Conservation (phyloP, 164 flowering plant species). For the Stephania japonica region DNA sequence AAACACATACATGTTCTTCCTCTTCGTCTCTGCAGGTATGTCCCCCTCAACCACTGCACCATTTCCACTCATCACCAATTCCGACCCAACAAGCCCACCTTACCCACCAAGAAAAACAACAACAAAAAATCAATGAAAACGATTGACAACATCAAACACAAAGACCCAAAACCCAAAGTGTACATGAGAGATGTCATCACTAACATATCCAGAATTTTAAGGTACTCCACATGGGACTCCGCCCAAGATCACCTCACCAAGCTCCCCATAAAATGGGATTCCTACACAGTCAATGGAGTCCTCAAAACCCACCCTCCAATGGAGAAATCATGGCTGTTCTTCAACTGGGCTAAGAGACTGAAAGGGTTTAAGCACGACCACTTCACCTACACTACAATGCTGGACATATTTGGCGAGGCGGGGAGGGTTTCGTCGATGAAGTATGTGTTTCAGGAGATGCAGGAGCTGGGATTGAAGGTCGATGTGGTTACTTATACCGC, state of each 20-base stretch:
- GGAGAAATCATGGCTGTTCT: slow-evolving; percentile 91
- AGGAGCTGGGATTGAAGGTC: slow-evolving; percentile 57
- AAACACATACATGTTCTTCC: neutral
- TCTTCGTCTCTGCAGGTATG: neutral
- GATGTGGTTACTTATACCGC: slow-evolving; percentile 81
- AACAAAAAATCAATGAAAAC: slow-evolving; percentile 14
- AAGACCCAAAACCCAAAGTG: slow-evolving; percentile 32
- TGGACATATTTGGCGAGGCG: slow-evolving; percentile 95
- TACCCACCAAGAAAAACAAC: slow-evolving; percentile 16
- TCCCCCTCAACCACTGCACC: slow-evolving; percentile 2
- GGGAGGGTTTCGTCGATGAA: slow-evolving; percentile 79
- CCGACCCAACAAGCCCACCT: slow-evolving; percentile 16
- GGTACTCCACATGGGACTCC: slow-evolving; percentile 70
- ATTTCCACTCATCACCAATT: slow-evolving; percentile 19
- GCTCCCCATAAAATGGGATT: slow-evolving; percentile 70
- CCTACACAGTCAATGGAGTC: slow-evolving; percentile 64
- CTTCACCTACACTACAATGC: slow-evolving; percentile 86
- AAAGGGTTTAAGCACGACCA: slow-evolving; percentile 84
- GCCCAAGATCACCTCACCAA: slow-evolving; percentile 50
- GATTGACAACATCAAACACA: neutral
- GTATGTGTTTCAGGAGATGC: slow-evolving; percentile 63
- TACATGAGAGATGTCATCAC: slow-evolving; percentile 50
- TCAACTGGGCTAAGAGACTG: slow-evolving; percentile 57
- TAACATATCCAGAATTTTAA: slow-evolving; percentile 50
- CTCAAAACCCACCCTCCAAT: slow-evolving; percentile 86